Evolutionary conservation across 345 rosid species (phyloP).

Genomic region (Psidium guajava): DNA sequence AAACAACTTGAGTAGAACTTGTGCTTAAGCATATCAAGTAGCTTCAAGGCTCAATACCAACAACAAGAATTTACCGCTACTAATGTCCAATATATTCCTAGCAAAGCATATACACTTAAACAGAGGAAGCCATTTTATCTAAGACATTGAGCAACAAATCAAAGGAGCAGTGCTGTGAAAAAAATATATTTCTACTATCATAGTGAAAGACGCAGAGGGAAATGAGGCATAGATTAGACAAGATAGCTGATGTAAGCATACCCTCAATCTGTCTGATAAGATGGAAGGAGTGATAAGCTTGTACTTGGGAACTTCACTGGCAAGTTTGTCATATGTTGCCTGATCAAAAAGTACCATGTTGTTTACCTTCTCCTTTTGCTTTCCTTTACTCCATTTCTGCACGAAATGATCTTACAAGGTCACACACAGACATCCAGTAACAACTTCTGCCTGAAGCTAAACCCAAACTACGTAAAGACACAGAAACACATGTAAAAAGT

Average conservation of each 20-base stretch:
- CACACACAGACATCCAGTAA: neutral
- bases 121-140: neutral
- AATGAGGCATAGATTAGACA: neutral
- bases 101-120: neutral
- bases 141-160: neutral
- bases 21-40: neutral
- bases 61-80: neutral
- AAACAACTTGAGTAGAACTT: neutral
- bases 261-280: conserved; percentile 46
- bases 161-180: neutral
- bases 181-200: neutral
- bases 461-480: neutral
- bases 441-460: neutral
- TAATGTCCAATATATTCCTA: neutral
- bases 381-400: conserved; percentile 56
- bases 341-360: conserved; percentile 48
- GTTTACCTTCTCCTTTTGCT: conserved; percentile 59
- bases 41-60: neutral
- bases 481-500: neutral
- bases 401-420: neutral
- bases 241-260: neutral
- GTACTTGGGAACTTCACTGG: conserved; percentile 38
- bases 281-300: conserved; percentile 45
- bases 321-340: conserved; percentile 36
- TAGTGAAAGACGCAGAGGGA: neutral